Conservation (phyloP, 257 asterid genomes). For the Cinchona pubescens region DNA sequence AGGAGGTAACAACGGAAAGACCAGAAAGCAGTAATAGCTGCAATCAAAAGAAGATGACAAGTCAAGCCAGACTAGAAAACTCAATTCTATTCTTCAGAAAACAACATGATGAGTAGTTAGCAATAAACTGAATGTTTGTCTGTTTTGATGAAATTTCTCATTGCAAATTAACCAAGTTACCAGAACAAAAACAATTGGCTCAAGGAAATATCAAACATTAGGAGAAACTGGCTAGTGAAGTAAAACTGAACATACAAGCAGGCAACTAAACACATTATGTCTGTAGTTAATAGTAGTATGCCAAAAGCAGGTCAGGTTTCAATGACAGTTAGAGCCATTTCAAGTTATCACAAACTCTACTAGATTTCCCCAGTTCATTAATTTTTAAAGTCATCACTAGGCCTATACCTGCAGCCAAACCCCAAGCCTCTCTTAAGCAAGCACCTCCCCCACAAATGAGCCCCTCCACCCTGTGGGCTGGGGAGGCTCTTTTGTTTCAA, state of each 20-base stretch:
- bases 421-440: too few species aligned
- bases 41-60: constrained; percentile 4
- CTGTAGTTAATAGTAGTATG: too few species aligned
- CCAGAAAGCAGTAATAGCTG: constrained; percentile 80
- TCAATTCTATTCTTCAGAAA: background rate
- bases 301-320: too few species aligned
- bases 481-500: too few species aligned
- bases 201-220: background rate
- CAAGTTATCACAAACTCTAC: too few species aligned
- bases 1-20: constrained; percentile 64
- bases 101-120: background rate
- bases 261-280: too few species aligned
- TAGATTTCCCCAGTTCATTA: too few species aligned
- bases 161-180: background rate
- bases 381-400: too few species aligned
- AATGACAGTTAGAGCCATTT: too few species aligned
- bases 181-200: background rate
- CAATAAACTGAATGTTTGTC: background rate
- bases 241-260: background rate
- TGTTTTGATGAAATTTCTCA: background rate
- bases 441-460: too few species aligned
- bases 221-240: background rate
- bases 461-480: too few species aligned
- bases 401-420: too few species aligned
- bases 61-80: background rate